Conservation (phyloP, 2,329 filamentous ascomycete genomes). For the Cercospora sojina region DNA sequence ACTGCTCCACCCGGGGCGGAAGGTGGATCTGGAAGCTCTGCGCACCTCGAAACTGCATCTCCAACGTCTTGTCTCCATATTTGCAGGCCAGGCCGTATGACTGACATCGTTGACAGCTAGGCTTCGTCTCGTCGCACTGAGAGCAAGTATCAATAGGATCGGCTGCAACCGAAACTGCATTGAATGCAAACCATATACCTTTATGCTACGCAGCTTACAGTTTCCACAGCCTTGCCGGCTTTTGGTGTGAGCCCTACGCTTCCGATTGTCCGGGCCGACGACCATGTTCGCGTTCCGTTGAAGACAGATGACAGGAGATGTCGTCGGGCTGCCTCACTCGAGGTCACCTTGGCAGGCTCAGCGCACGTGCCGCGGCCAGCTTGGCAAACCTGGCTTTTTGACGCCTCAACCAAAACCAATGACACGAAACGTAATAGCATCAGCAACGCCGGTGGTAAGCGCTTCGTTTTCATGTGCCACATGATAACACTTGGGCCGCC, state of each 20-base stretch:
- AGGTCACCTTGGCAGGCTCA: not conserved
- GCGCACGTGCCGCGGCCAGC: slow-evolving; percentile 1
- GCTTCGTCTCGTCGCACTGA: slow-evolving; percentile 57
- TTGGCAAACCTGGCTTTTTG: slow-evolving; percentile 2
- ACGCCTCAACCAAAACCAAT: not conserved
- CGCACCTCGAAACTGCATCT: slow-evolving; percentile 28
- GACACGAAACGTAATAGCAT: slow-evolving; percentile 12
- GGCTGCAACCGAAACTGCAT: not conserved
- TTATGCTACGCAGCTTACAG: slow-evolving; percentile 56
- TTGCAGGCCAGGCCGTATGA: slow-evolving; percentile 49
- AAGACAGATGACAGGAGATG: not conserved
- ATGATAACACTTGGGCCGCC: slow-evolving; percentile 6
- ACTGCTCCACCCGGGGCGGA: not conserved
- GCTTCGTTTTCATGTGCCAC: slow-evolving; percentile 6
- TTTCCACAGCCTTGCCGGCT: slow-evolving; percentile 57
- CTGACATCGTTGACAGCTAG: slow-evolving; percentile 53
- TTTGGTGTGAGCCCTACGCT: slow-evolving; percentile 49
- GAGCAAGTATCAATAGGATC: slow-evolving; percentile 4
- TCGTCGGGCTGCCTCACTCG: slow-evolving; percentile 1
- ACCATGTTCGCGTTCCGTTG: slow-evolving; percentile 13
- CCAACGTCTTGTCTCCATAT: slow-evolving; percentile 40
- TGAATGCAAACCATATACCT: slow-evolving; percentile 39
- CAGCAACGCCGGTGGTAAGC: slow-evolving; percentile 13
- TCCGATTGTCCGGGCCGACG: slow-evolving; percentile 14
- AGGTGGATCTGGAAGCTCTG: slow-evolving; percentile 25